phyloP scores from a whole-genome alignment of 2,329 filamentous ascomycete genomes.

The Talaromyces sp. region DNA sequence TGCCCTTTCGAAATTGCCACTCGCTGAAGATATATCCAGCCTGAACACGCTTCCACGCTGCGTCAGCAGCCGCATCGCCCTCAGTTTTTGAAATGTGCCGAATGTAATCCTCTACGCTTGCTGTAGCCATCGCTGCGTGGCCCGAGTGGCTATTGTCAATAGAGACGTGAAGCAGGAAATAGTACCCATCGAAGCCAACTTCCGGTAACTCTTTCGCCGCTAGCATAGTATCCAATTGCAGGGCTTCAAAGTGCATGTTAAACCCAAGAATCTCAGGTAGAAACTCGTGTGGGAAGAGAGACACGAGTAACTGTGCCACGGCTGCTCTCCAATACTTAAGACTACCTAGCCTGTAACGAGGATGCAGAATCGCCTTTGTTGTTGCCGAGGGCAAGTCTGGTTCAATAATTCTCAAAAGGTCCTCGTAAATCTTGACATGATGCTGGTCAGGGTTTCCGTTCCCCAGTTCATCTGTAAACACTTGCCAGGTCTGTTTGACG shows the following conservation, averaged over 20 bases:
- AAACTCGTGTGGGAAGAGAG: constrained; percentile 49
- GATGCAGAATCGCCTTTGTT: constrained; percentile 26
- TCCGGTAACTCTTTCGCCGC: constrained; percentile 45
- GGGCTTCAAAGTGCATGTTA: constrained; percentile 49
- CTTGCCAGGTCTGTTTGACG: constrained; percentile 48
- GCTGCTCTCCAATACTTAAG: constrained; percentile 43
- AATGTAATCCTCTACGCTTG: constrained; percentile 41
- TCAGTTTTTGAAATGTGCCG: constrained; percentile 25
- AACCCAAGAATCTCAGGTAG: constrained; percentile 52
- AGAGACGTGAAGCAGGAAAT: constrained; percentile 51
- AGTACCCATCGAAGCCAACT: constrained; percentile 44
- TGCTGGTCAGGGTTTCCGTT: constrained; percentile 49
- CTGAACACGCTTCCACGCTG: constrained; percentile 43
- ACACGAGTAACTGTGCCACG: constrained; percentile 47
- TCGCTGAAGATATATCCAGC: constrained; percentile 39
- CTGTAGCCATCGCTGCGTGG: constrained; percentile 48
- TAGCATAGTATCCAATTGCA: constrained; percentile 41
- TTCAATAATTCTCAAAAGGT: constrained; percentile 33
- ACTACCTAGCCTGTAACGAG: not conserved
- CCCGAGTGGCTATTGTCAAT: constrained; percentile 52
- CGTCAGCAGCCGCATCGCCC: constrained; percentile 29
- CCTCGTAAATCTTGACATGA: constrained; percentile 40
- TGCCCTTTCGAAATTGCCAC: constrained; percentile 23
- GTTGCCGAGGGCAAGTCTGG: constrained; percentile 32
- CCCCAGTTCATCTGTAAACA: constrained; percentile 51